Evolutionary conservation across 2,329 filamentous ascomycete genomes (phyloP).

Genomic region (Karstenula rhodostoma): DNA sequence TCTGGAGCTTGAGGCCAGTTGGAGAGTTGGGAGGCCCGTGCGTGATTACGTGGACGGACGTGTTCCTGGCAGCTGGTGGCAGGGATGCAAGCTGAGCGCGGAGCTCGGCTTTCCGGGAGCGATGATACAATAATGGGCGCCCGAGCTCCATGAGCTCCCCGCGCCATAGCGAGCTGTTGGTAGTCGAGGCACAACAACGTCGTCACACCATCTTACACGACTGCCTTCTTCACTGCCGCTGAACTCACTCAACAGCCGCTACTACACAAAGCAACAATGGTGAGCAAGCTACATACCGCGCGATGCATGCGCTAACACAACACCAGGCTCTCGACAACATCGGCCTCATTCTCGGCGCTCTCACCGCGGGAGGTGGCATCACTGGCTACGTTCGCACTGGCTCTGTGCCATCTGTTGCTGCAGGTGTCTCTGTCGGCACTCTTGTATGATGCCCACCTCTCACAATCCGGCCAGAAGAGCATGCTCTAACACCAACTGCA

Average conservation of each 20-base stretch:
- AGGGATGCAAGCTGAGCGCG: slow-evolving; percentile 17
- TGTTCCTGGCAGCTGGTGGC: slow-evolving; percentile 17
- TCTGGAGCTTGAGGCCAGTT: slow-evolving; percentile 30
- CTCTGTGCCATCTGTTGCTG: slow-evolving; percentile 85
- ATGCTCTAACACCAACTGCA: slow-evolving; percentile 27
- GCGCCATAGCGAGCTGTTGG: slow-evolving; percentile 12
- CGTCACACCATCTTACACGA: not conserved
- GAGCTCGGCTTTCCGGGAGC: slow-evolving; percentile 13
- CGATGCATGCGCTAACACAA: slow-evolving; percentile 10
- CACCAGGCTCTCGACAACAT: slow-evolving; percentile 61
- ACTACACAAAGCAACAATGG: slow-evolving; percentile 6
- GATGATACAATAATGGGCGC: slow-evolving; percentile 15
- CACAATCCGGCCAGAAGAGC: not conserved
- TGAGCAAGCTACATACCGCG: slow-evolving; percentile 7
- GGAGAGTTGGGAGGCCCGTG: slow-evolving; percentile 16
- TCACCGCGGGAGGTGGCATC: slow-evolving; percentile 87
- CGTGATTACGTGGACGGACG: slow-evolving; percentile 12
- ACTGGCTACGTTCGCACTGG: slow-evolving; percentile 86
- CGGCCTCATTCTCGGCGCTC: slow-evolving; percentile 78
- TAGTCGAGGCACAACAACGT: not conserved
- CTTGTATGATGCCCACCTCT: slow-evolving; percentile 54
- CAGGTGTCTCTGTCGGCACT: slow-evolving; percentile 82
- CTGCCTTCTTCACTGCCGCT: not conserved
- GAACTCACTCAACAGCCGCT: not conserved
- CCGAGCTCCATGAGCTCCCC: slow-evolving; percentile 13